Evolutionary conservation across 2,329 filamentous ascomycete genomes (phyloP).

Genomic region (Penicillium sp.): DNA sequence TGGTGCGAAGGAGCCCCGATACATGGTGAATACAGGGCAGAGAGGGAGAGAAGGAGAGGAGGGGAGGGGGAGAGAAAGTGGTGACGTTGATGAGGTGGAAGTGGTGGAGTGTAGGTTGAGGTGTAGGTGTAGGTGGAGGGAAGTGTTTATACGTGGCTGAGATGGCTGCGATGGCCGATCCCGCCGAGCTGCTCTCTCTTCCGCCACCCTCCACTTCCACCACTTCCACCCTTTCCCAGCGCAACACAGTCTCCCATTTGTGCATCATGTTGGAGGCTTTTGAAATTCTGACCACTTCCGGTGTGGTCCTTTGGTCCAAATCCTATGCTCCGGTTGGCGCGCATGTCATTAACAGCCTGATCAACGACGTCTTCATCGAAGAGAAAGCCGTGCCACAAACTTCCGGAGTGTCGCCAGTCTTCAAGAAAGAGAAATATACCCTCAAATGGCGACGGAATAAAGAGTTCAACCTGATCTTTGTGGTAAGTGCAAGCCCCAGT

Average conservation of each 20-base stretch:
- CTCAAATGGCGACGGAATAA: conserved; percentile 92
- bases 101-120: neutral
- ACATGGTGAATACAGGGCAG: conserved; percentile 63
- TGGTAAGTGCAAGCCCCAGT: conserved; percentile 61
- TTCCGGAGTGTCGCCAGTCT: conserved; percentile 69
- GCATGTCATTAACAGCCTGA: conserved; percentile 89
- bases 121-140: conserved; percentile 10
- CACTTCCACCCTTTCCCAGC: conserved; percentile 18
- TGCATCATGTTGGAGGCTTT: conserved; percentile 86
- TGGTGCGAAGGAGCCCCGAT: conserved; percentile 81
- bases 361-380: conserved; percentile 96
- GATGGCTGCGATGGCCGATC: conserved; percentile 25
- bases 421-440: conserved; percentile 90
- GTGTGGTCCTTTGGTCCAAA: conserved; percentile 95
- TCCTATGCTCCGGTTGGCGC: conserved; percentile 79
- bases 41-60: conserved; percentile 13
- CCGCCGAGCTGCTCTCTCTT: conserved; percentile 27
- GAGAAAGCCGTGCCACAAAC: conserved; percentile 71
- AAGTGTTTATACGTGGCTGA: conserved; percentile 40
- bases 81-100: conserved; percentile 17
- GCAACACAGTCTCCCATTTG: neutral
- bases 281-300: conserved; percentile 93
- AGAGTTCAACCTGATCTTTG: conserved; percentile 92
- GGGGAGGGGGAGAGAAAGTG: conserved; percentile 12
- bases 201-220: conserved; percentile 27